phyloP scores from a whole-genome alignment of 108 stramenopile species.

The Chaetoceros tenuissimus region DNA sequence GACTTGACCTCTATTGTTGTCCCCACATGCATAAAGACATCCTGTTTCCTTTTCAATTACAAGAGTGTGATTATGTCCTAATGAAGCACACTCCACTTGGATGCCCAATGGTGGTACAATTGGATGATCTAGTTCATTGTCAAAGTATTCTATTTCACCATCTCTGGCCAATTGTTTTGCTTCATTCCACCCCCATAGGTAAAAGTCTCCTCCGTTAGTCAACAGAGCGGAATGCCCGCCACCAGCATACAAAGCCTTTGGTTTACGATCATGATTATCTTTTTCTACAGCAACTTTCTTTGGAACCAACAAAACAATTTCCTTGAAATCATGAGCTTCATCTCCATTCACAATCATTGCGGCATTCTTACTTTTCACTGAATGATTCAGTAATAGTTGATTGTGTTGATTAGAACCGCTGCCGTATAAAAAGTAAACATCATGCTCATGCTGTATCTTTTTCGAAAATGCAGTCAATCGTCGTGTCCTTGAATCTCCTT shows the following conservation, averaged over 20 bases:
- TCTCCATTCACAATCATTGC: constrained; percentile 17
- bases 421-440: constrained; percentile 63
- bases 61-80: constrained; percentile 72
- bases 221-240: constrained; percentile 71
- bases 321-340: constrained; percentile 48
- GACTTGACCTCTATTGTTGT: constrained; percentile 61
- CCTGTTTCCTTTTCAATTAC: constrained; percentile 60
- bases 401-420: constrained; percentile 76
- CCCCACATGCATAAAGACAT: constrained; percentile 51
- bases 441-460: constrained; percentile 33
- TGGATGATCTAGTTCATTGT: constrained; percentile 2
- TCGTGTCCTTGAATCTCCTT: constrained; percentile 30
- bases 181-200: constrained; percentile 81
- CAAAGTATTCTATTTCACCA: constrained; percentile 1
- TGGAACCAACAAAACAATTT: constrained; percentile 47
- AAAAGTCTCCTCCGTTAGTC: constrained; percentile 50
- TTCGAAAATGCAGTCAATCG: constrained; percentile 45
- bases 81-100: constrained; percentile 37
- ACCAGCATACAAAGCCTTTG: constrained; percentile 48
- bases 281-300: constrained; percentile 2
- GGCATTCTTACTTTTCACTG: constrained; percentile 13
- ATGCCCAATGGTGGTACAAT: constrained; percentile 29
- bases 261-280: constrained; percentile 5
- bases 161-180: constrained; percentile 50
- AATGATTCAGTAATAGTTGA: constrained; percentile 41